phyloP scores from a whole-genome alignment of 306 rosid genomes.

The Medicago arabica region DNA sequence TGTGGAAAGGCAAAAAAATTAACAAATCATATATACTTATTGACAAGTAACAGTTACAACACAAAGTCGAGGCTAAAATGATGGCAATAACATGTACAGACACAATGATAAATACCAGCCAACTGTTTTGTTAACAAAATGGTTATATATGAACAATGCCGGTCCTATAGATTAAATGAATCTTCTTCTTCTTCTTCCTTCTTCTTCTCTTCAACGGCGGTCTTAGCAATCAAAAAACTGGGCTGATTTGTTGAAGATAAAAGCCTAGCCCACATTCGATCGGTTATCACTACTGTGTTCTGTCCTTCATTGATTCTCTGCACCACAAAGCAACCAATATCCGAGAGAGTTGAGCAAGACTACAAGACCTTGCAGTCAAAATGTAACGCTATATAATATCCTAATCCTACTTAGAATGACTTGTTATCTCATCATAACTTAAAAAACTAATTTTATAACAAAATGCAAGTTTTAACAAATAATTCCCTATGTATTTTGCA shows the following conservation, averaged over 20 bases:
- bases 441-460: background rate
- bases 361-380: background rate
- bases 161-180: constrained; percentile 17
- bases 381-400: constrained; percentile 13
- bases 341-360: background rate
- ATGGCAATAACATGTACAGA: constrained; percentile 39
- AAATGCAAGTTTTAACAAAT: constrained; percentile 9
- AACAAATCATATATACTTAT: constrained; percentile 14
- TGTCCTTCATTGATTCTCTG: constrained; percentile 84
- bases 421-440: constrained; percentile 14
- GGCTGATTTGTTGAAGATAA: constrained; percentile 94
- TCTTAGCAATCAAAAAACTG: constrained; percentile 64
- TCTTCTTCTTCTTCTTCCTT: constrained; percentile 46
- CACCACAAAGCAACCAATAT: constrained; percentile 27
- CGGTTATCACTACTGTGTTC: constrained; percentile 84
- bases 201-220: constrained; percentile 55
- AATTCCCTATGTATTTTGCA: constrained; percentile 3
- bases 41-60: constrained; percentile 17
- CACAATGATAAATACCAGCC: constrained; percentile 22
- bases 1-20: constrained; percentile 33
- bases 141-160: constrained; percentile 35
- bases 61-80: background rate
- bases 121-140: constrained; percentile 38
- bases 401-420: background rate
- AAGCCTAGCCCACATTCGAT: constrained; percentile 99